Evolutionary conservation across 768 basidiomycete genomes (phyloP), one percentile per base, ranked within the genome.

Genomic region (Boletus huronensis): DNA sequence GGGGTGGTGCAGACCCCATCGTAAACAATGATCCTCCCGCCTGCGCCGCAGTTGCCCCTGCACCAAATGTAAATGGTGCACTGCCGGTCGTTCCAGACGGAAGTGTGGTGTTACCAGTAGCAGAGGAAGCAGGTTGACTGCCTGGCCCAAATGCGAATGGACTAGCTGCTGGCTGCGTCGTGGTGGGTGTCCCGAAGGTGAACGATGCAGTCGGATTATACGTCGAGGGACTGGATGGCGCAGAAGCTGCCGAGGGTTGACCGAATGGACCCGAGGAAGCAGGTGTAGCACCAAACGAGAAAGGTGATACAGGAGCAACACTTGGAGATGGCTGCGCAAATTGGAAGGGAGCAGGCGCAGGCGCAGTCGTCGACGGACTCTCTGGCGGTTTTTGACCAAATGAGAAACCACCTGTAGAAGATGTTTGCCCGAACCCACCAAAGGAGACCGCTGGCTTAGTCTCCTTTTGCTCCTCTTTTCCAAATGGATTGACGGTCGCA

Each of bases 41-140:
- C 2, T 60, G 17, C 2, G 77, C 66, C 10, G 77, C 64, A 54
- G 61, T 65, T 28, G 58, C 13, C 5, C 64, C 62, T 38, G 58
- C 63, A 52, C 77, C 76, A 54, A 83, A 83, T 35, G 71, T 29
- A 48, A 73, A 72, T 25, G 68, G 25, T 31, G 65, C 4, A n/a
- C 45, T 57, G 11, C 67, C 61, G 8, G 58, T 52, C 6, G 82
- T 60, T 39, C 58, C 64, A 29, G 58, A 45, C 5, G 62, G 69
- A 46, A 76, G 57, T 32, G 64, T 74, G n/a, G 66, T 64, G 25
- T 59, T 70, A 17, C 69, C 70, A 50, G 70, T 70, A 42, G 79
- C 82, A 26, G 84, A 84, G 10, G 84, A 86, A 38, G 76, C 78
- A 48, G 84, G 83, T 59, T 83, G 83, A 60, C 76, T 79, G 35